Conservation (phyloP, 1,284 basidiomycete genomes). For the Peniophora sp. region DNA sequence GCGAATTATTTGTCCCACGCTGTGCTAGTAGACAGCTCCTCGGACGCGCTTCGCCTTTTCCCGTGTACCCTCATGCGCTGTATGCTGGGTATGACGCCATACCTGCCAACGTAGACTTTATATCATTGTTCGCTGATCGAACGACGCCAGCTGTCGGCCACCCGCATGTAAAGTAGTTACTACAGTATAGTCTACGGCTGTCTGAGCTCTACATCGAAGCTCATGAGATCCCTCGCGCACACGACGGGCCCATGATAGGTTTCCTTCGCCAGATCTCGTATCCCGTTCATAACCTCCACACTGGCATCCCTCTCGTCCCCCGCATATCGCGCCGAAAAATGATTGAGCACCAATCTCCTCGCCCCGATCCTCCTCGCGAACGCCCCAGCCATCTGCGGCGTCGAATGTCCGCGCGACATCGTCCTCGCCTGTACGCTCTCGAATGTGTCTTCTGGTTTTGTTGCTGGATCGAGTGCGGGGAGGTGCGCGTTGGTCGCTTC, state of each 20-base stretch:
- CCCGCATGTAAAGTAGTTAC: too few relatives aligned
- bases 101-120: too few relatives aligned
- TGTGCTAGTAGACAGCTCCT: too few relatives aligned
- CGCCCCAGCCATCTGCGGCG: constrained; percentile 83
- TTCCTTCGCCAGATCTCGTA: constrained; percentile 44
- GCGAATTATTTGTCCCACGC: too few relatives aligned
- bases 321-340: constrained; percentile 61
- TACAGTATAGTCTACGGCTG: too few relatives aligned
- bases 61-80: too few relatives aligned
- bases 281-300: constrained; percentile 50
- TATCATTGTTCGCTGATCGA: too few relatives aligned
- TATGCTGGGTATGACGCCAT: too few relatives aligned
- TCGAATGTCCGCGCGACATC: constrained; percentile 84
- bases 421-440: constrained; percentile 61
- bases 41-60: too few relatives aligned
- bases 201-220: constrained; percentile 38
- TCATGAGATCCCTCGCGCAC: constrained; percentile 71
- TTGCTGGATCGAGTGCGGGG: constrained; percentile 53
- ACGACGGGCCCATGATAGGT: constrained; percentile 46
- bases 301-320: constrained; percentile 30
- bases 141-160: too few relatives aligned
- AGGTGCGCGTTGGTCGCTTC: constrained; percentile 90
- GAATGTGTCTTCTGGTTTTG: constrained; percentile 50
- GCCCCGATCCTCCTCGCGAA: constrained; percentile 73
- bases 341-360: constrained; percentile 69